Evolutionary conservation across 116 monocot species (phyloP), one percentile per base, ranked within the genome.

Genomic region (Papilionanthe hybrid): DNA sequence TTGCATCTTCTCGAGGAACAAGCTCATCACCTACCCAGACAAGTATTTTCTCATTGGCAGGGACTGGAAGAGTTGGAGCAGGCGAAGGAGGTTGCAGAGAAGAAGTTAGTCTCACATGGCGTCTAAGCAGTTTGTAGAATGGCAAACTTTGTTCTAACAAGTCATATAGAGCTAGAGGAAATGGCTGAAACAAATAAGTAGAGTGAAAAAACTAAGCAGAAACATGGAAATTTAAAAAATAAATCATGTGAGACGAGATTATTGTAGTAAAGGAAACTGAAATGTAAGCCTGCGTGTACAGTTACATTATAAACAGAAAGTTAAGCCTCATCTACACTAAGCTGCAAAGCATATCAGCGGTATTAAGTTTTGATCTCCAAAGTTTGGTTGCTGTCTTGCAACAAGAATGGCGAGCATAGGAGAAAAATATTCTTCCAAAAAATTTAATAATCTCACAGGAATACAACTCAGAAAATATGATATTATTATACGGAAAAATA

Each of bases 11-110:
- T 83, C 94, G 94, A 72, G 94, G 92, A 75, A 94, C 67, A 65
- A 97, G 83, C 66, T 91, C 89, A 80, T 94, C 87, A 23, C 94
- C 94, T 79, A 94, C 91, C 97, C 97, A 97, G 82, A 87, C 94
- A 84, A 97, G 94, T 41, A 97, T 57, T 83, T 94, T 94, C 84
- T 91, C 84, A 82, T 97, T 97, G 65, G 82, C 84, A 58, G 92
- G 89, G 55, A 96, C 92, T 58, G 92, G 96, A 83, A 96, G 93
- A 81, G 18, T 42, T 32, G 94, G 92, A 79, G 75, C 58, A 80
- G 97, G 87, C 79, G 90, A 86, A 29, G 79, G 82, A 77, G 89
- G 83, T 75, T 78, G 79, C 7, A 89, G 41, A 79, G 89, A 82
- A 42, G 86, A 87, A 75, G 76, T 37, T 85, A 55, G 80, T 77